Conservation (phyloP, 2,329 filamentous ascomycete genomes). For the Hypoxylon sp. region DNA sequence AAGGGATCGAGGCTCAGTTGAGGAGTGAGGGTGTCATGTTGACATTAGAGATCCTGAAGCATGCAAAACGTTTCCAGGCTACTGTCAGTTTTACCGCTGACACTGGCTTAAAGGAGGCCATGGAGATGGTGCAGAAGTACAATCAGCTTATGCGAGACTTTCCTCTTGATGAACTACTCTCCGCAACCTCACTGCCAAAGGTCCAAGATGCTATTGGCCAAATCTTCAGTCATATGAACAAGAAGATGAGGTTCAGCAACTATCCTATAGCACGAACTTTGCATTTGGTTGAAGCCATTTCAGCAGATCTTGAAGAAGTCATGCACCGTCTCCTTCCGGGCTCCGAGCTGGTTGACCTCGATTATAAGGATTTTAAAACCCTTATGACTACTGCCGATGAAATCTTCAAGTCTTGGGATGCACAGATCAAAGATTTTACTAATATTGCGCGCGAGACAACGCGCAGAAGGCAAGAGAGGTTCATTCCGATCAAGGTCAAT, state of each 20-base stretch:
- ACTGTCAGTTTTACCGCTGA: conserved; percentile 97
- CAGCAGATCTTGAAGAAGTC: conserved; percentile 88
- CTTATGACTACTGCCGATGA: conserved; percentile 87
- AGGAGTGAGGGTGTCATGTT: conserved; percentile 89
- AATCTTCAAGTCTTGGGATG: conserved; percentile 95
- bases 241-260: conserved; percentile 95
- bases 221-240: conserved; percentile 96
- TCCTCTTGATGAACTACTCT: conserved; percentile 92
- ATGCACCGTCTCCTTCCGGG: conserved; percentile 90
- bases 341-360: conserved; percentile 89
- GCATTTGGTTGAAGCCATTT: conserved; percentile 96
- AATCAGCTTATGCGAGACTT: conserved; percentile 99
- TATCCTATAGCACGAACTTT: conserved; percentile 94
- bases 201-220: conserved; percentile 89
- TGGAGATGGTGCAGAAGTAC: conserved; percentile 97
- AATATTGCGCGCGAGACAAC: conserved; percentile 97
- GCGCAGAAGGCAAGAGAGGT: conserved; percentile 93
- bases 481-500: conserved; percentile 97
- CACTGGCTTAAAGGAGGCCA: conserved; percentile 94
- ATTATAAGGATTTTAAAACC: conserved; percentile 89
- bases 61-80: conserved; percentile 97
- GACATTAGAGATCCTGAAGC: conserved; percentile 94
- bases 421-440: conserved; percentile 96
- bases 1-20: conserved; percentile 91
- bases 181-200: conserved; percentile 89